phyloP scores from a whole-genome alignment of 805 yeast species.

The Yarrowia porcina region DNA sequence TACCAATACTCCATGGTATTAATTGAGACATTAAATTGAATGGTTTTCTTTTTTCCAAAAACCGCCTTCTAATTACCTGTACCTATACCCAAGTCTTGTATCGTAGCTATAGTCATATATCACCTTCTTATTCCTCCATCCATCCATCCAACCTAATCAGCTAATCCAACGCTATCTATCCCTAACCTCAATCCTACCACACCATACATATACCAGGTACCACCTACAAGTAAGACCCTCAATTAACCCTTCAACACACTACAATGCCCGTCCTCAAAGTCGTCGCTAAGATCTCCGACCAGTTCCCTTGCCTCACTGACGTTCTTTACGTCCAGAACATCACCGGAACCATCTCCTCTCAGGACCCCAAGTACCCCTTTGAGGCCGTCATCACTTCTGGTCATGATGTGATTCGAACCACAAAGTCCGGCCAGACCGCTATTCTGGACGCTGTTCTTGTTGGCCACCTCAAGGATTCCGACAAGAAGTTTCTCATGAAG shows the following conservation, averaged over 20 bases:
- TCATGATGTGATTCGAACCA: slow-evolving; percentile 48
- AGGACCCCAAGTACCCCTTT: slow-evolving; percentile 42
- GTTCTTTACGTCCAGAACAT: slow-evolving; percentile 24
- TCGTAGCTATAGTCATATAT: not conserved
- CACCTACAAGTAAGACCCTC: too few relatives aligned
- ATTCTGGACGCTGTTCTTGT: slow-evolving; percentile 44
- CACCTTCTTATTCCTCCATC: too few relatives aligned
- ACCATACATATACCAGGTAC: not conserved
- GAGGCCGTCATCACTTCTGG: slow-evolving; percentile 44
- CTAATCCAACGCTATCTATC: not conserved
- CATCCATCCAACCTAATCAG: not conserved
- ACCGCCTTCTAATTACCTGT: too few relatives aligned
- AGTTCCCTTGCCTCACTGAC: slow-evolving; percentile 12
- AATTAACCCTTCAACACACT: not conserved
- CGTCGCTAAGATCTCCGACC: slow-evolving; percentile 23
- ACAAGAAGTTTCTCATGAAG: slow-evolving; percentile 29
- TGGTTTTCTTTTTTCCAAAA: too few relatives aligned
- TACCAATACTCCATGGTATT: too few relatives aligned
- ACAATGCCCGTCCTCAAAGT: slow-evolving; percentile 18
- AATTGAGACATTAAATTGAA: too few relatives aligned
- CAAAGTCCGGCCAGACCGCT: slow-evolving; percentile 46
- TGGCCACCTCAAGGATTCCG: slow-evolving; percentile 30
- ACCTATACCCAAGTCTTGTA: too few relatives aligned
- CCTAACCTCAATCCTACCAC: not conserved
- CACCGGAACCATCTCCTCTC: slow-evolving; percentile 34